These are phyloP conservation scores for Fusarium sp. DNA, from an alignment of 2,329 filamentous ascomycete species.

Conservation along the genomic window DNA sequence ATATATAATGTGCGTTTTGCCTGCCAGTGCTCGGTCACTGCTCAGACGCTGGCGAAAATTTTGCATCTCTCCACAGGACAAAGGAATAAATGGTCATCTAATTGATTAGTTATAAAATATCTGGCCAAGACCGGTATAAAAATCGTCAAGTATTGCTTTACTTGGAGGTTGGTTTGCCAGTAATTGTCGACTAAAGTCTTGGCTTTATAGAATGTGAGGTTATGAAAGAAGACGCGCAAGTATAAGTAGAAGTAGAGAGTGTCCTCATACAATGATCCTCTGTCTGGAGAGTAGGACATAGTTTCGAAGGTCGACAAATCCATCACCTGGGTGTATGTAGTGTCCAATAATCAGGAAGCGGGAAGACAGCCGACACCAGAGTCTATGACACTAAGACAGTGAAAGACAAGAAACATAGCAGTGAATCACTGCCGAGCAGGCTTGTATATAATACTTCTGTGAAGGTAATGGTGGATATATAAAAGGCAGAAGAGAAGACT, in stretches of 20 bases:
- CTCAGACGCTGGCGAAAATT: neutral
- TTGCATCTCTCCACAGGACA: neutral
- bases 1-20: neutral
- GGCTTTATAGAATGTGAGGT: neutral
- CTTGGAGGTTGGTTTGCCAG: neutral
- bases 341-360: neutral
- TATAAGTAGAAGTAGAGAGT: neutral
- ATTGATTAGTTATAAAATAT: neutral
- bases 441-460: neutral
- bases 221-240: neutral
- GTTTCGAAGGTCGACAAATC: neutral
- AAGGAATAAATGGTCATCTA: neutral
- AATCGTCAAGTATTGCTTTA: neutral
- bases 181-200: neutral
- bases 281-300: neutral
- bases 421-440: neutral
- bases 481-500: neutral
- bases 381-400: neutral
- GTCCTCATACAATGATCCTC: neutral
- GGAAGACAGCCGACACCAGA: neutral
- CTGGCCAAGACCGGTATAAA: neutral
- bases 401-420: rapidly evolving
- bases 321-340: neutral
- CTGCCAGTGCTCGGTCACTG: neutral
- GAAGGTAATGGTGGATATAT: neutral